phyloP scores from a whole-genome alignment of 352 stramenopile genomes.

The Globisporangium spinosum region DNA sequence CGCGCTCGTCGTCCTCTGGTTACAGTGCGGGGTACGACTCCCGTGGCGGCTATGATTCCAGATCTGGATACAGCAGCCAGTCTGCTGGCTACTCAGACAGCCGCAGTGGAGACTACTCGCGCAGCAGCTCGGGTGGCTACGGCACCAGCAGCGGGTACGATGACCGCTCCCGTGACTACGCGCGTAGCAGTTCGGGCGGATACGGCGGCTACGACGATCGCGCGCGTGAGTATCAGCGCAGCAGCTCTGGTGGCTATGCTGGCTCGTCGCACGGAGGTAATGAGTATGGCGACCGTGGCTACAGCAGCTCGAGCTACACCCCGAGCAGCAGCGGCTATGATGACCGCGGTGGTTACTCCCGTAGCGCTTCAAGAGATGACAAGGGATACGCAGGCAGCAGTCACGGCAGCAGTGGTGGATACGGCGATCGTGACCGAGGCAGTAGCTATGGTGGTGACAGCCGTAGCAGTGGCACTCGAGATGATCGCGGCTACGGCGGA shows the following conservation, averaged over 20 bases:
- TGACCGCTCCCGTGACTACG: neutral
- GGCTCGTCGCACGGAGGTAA: neutral
- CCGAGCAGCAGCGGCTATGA: neutral
- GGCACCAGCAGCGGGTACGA: neutral
- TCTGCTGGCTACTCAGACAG: neutral
- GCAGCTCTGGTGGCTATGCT: neutral
- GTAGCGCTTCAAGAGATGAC: neutral
- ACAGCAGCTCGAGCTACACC: neutral
- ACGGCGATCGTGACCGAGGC: neutral
- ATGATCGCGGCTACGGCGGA: neutral
- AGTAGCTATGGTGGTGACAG: neutral
- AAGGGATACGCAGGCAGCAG: neutral
- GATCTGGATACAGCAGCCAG: conserved; percentile 1
- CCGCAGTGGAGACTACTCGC: neutral
- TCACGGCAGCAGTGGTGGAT: neutral
- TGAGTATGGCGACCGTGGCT: neutral
- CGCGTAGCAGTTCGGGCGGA: neutral
- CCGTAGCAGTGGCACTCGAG: neutral
- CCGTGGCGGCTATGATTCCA: neutral
- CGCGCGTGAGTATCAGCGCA: neutral
- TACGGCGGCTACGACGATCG: neutral
- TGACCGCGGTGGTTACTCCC: neutral
- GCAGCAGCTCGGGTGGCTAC: neutral
- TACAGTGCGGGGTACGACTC: neutral
- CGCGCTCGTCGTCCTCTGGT: neutral